phyloP scores from a whole-genome alignment of 768 basidiomycete species.

The Phylloporus arenicola region DNA sequence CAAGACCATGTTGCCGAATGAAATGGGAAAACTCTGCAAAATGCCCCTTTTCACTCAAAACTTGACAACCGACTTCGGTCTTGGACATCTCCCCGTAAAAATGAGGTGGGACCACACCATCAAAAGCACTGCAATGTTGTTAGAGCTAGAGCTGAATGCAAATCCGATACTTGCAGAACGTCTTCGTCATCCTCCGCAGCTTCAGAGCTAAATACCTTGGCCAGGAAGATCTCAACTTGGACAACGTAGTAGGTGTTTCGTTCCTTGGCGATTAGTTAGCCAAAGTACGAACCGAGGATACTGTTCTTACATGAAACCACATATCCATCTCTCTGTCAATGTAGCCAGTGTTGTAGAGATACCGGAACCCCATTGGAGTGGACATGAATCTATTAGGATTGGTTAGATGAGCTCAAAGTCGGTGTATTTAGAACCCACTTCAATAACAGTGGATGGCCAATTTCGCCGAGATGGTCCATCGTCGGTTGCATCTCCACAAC shows the following conservation, averaged over 20 bases:
- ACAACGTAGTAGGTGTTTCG: slow-evolving; percentile 92
- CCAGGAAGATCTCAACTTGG: slow-evolving; percentile 87
- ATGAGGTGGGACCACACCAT: slow-evolving; percentile 86
- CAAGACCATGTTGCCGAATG: slow-evolving; percentile 80
- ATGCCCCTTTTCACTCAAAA: slow-evolving; percentile 85
- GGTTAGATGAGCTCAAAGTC: neutral
- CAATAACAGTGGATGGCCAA: slow-evolving; percentile 82
- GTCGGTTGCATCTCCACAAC: slow-evolving; percentile 95
- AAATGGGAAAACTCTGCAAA: slow-evolving; percentile 88
- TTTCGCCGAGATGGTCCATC: slow-evolving; percentile 90
- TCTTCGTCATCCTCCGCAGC: slow-evolving; percentile 64
- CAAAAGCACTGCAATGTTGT: slow-evolving; percentile 52
- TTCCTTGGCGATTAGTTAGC: slow-evolving; percentile 49
- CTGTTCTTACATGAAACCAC: slow-evolving; percentile 80
- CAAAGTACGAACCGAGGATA: neutral
- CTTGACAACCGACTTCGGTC: slow-evolving; percentile 90
- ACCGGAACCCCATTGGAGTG: slow-evolving; percentile 86
- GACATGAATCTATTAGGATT: slow-evolving; percentile 74
- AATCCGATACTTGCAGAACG: slow-evolving; percentile 37
- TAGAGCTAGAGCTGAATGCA: neutral
- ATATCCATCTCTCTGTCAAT: slow-evolving; percentile 93
- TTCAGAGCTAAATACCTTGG: slow-evolving; percentile 62
- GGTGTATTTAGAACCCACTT: slow-evolving; percentile 48
- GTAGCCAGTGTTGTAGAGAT: slow-evolving; percentile 86
- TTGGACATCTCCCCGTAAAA: slow-evolving; percentile 99